A percentile compares a stretch with the other conserved stretches of the same genome.
phyloP scores from a whole-genome alignment of 805 yeast species.

The Monosporozyma servazzii region DNA sequence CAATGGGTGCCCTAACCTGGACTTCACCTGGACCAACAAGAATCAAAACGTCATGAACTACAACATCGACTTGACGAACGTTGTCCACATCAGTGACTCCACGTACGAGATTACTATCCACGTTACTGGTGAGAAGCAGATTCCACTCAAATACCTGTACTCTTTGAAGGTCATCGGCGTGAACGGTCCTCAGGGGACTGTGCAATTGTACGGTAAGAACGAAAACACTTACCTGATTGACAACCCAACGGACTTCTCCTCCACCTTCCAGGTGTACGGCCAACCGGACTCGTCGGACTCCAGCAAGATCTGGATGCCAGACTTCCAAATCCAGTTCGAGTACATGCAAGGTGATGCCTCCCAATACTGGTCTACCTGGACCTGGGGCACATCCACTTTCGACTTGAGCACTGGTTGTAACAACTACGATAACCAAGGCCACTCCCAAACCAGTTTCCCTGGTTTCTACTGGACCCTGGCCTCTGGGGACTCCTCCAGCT shows the following conservation, averaged over 20 bases:
- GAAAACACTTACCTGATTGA: slow-evolving; percentile 9
- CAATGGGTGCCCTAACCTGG: slow-evolving; percentile 13
- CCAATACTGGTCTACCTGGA: neutral
- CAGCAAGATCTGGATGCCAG: slow-evolving; percentile 14
- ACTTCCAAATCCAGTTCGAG: slow-evolving; percentile 15
- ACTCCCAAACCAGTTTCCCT: no score
- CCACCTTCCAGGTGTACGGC: slow-evolving; percentile 14
- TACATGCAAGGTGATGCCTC: slow-evolving; percentile 7
- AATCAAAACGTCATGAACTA: slow-evolving; percentile 9
- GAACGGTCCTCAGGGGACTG: slow-evolving; percentile 11
- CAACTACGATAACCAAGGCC: no score
- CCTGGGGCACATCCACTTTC: slow-evolving; percentile 12
- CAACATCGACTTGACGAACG: neutral
- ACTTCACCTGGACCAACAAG: slow-evolving; percentile 9
- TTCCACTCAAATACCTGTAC: slow-evolving; percentile 11
- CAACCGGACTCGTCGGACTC: slow-evolving; percentile 1
- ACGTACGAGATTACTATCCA: slow-evolving; percentile 15
- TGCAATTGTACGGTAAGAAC: slow-evolving; percentile 13
- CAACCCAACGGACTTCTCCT: slow-evolving; percentile 17
- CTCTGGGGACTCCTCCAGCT: no score
- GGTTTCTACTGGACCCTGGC: no score
- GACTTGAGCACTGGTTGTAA: slow-evolving; percentile 14
- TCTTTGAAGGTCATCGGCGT: slow-evolving; percentile 13
- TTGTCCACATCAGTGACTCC: slow-evolving; percentile 5
- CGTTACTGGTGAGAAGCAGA: slow-evolving; percentile 11